Evolutionary conservation across 108 stramenopile species (phyloP), one percentile per base, ranked within the genome.

Genomic region (Cyclotella cryptica): DNA sequence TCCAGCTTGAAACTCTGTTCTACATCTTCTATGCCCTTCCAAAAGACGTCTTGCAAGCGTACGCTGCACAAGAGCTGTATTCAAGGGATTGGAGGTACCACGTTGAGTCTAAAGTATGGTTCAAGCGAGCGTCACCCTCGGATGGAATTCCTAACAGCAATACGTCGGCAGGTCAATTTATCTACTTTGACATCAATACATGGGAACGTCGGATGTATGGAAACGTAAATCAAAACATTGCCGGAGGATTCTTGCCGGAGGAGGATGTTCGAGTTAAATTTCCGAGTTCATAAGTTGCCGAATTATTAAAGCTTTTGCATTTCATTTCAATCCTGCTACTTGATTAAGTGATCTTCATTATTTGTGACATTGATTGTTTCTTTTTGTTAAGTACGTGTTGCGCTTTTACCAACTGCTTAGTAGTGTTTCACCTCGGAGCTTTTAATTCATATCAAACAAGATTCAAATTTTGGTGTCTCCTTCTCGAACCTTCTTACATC

Each of bases 21-120:
- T 98, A 99, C 87, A 97, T 98, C 78, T 99, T 99, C 84, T 99
- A 99, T 71, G 96, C 93, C 47, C 79, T 99, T 70, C 98, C 98
- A 63, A 95, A 92, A 85, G 98, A 99, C 72, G 94, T 91, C 8
- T 84, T 98, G 61, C 98, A 99, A 86, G 97, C 97, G 11, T 96
- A 96, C 65, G 92, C 97, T 47, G 98, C 98, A n/a, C 96, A 98
- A 75, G 98, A 99, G 81, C 89, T 99, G 39, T 98, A 99, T 88
- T 85, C 87, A 49, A 87, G 98, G 61, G 96, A 98, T 47, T 99
- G 98, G 98, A 91, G 93, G 76, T 99, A 96, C 84, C 98, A 99
- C 69, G 88, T 73, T 11, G 98, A 98, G 64, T 88, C 95, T 52
- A 96, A 97, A 82, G 88, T 98, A 57, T 99, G 98, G 98, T 96